These are phyloP conservation scores for Coemansia asiatica DNA, from an alignment of 192 early-diverging fungal species.

Conservation along the genomic window DNA sequence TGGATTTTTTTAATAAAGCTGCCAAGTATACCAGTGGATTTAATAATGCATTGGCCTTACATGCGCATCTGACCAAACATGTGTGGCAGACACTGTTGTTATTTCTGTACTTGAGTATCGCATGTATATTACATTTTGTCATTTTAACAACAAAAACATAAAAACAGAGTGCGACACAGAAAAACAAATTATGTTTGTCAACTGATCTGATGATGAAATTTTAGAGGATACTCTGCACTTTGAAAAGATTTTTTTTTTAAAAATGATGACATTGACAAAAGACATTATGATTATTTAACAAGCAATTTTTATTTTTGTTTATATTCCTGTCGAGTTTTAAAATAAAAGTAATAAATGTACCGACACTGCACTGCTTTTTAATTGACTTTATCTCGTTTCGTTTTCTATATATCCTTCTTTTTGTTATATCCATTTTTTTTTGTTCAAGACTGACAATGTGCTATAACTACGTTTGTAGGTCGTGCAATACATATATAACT, in stretches of 20 bases:
- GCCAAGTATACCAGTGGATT: neutral
- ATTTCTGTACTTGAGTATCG: neutral
- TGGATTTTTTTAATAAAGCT: neutral
- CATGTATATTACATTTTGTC: no score
- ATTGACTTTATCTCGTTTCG: neutral
- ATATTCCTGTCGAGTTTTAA: no score
- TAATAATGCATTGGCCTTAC: neutral
- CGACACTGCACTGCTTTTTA: no score
- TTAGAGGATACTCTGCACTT: neutral
- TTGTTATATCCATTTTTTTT: neutral
- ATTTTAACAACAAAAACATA: neutral
- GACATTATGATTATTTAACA: no score
- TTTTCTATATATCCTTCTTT: neutral
- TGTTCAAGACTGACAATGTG: constrained; percentile 19
- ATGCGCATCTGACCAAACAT: constrained; percentile 6
- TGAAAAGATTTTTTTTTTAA: no score
- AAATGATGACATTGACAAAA: no score
- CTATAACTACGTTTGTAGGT: constrained; percentile 46
- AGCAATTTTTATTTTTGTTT: no score
- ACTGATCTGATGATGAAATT: neutral
- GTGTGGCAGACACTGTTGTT: constrained; percentile 1
- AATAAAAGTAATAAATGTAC: no score
- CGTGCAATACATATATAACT: constrained; percentile 41
- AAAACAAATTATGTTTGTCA: neutral
- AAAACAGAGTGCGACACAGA: constrained; percentile 8